Conservation (phyloP, 2,329 filamentous ascomycete species). For the Aspergillus ochraceus region DNA sequence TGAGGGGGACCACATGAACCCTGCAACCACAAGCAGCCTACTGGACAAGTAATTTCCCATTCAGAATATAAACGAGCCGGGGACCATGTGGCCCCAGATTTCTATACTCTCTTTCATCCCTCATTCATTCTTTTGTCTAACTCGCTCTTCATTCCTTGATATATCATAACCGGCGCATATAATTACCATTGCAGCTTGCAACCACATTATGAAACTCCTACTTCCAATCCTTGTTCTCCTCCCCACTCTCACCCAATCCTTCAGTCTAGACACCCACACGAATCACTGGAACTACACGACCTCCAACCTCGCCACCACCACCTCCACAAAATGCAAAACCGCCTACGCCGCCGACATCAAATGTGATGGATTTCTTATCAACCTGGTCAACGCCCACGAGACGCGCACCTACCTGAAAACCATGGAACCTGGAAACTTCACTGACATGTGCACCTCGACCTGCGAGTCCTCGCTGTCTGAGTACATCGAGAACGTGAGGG, state of each 20-base stretch:
- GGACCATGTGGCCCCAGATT: neutral
- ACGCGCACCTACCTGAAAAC: neutral
- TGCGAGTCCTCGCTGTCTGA: conserved; percentile 8
- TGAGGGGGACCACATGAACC: neutral
- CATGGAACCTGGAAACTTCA: conserved; percentile 5
- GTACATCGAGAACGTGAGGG: conserved; percentile 9
- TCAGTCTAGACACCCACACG: neutral
- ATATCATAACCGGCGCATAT: neutral
- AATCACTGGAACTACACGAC: conserved; percentile 11
- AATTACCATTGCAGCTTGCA: neutral
- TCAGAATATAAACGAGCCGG: neutral
- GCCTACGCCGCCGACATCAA: conserved; percentile 14
- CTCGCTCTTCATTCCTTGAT: neutral
- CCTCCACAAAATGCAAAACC: conserved; percentile 12
- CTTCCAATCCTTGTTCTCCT: neutral
- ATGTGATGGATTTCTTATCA: conserved; percentile 9
- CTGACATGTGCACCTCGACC: conserved; percentile 8
- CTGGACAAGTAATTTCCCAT: neutral
- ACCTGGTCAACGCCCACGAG: conserved; percentile 5
- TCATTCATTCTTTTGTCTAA: neutral
- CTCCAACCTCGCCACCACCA: conserved; percentile 6
- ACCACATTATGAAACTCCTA: neutral
- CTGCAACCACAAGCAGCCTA: neutral
- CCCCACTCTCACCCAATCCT: neutral
- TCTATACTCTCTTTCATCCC: neutral